Evolutionary conservation across 768 basidiomycete genomes (phyloP), one percentile per base, ranked within the genome.

Genomic region (Pholiota microspora): DNA sequence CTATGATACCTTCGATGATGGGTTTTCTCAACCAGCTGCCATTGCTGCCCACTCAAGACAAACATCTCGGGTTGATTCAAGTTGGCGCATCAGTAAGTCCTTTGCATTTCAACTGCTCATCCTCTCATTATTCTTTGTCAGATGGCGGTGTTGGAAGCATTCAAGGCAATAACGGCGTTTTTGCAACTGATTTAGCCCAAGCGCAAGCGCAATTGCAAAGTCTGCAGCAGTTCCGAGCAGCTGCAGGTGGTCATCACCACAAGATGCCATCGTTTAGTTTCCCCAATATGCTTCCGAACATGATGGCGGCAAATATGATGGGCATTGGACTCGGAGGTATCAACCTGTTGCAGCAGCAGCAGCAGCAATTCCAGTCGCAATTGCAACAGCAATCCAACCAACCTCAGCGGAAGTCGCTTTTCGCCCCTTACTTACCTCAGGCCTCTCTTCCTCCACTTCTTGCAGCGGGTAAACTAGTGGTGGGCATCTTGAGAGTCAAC

Each of bases 231-330:
- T 99, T 98, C 80, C 89, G 95, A 63, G 94, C 94, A 27, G 94
- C 94, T 4, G 88, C 92, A 16, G 92, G 92, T 42, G 94, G 93
- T 8, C 94, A 96, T 63, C 94, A 96, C 68, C 87, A 92, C 68
- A 96, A 96, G 77, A 94, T 97, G 92, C 83, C 91, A 7, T 98
- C 95, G 3, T 98, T 97, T 75, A 93, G 91, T 67, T 94, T 98
- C 77, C 95, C 95, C 4, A 97, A 97, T 68, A 97, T 97, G 93
- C 77, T 97, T 12, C 95, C 94, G 4, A 95, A 95, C 65, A 89
- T 96, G 84, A 91, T 94, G 89, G 94, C 93, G 2, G 94, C 93
- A 15, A 97, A 92, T 63, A 94, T 92, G 86, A 92, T 94, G 92
- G 92, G 93, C 16, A 73, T 94, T 32, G 86, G 87, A 45, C 79